phyloP scores from a whole-genome alignment of 2,329 filamentous ascomycete species.

The Cladosporium sp. region DNA sequence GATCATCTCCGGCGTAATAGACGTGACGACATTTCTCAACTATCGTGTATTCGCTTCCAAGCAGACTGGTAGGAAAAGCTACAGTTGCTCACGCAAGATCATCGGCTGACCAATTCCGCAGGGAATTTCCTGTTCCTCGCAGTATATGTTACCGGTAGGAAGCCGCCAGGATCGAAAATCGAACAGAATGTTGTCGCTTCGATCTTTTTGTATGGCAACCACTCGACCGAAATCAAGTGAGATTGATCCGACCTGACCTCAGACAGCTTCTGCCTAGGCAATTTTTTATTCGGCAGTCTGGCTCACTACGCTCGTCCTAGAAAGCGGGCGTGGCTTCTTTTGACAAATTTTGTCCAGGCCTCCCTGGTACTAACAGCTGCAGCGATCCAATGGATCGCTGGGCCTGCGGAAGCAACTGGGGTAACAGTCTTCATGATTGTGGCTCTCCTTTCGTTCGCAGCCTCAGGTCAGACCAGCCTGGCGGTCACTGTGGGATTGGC shows the following conservation, averaged over 20 bases:
- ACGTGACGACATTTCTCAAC: slow-evolving; percentile 24
- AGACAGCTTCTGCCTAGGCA: slow-evolving; percentile 1
- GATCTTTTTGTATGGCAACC: neutral
- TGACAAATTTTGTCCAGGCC: slow-evolving; percentile 15
- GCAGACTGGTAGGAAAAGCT: slow-evolving; percentile 31
- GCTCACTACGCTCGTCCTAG: neutral
- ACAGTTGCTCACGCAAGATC: neutral
- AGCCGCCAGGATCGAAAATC: neutral
- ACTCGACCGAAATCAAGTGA: neutral
- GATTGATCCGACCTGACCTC: neutral
- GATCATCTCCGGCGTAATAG: slow-evolving; percentile 22
- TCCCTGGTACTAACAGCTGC: slow-evolving; percentile 13
- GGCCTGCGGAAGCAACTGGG: neutral
- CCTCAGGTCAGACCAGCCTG: slow-evolving; percentile 17
- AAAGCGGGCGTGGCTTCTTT: slow-evolving; percentile 14
- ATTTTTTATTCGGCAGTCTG: neutral
- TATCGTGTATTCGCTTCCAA: slow-evolving; percentile 26
- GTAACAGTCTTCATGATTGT: slow-evolving; percentile 10
- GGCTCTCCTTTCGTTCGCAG: slow-evolving; percentile 14
- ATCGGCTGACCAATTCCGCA: neutral
- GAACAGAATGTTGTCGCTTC: slow-evolving; percentile 1
- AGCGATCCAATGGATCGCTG: neutral
- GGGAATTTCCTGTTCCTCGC: slow-evolving; percentile 8
- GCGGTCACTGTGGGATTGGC: slow-evolving; percentile 16
- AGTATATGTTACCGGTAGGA: neutral